Evolutionary conservation across 1,284 basidiomycete genomes (phyloP).

Genomic region (Apiotrichum sp.): DNA sequence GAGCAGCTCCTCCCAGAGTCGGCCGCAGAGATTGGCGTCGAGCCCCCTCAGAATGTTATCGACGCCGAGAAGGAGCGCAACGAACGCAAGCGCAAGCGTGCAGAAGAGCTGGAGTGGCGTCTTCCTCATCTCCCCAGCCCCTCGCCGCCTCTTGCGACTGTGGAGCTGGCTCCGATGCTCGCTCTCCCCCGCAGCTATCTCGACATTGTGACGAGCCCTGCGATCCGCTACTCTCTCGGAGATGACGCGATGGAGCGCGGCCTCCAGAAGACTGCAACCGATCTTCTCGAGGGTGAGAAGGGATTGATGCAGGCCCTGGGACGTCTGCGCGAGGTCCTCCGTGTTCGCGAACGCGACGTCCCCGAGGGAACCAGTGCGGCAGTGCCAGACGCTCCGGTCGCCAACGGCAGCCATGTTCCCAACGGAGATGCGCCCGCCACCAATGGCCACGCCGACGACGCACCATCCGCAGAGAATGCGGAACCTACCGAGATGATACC

Average conservation of each 20-base stretch:
- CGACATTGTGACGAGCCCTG: conserved; percentile 42
- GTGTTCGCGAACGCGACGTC: conserved; percentile 33
- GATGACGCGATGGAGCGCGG: conserved; percentile 45
- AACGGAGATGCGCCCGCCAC: conserved; percentile 6
- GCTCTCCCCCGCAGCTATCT: conserved; percentile 40
- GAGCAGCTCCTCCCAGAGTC: conserved; percentile 38
- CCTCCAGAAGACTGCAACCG: conserved; percentile 42
- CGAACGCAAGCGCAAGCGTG: conserved; percentile 25
- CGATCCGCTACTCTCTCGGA: conserved; percentile 45
- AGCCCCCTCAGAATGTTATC: conserved; percentile 30
- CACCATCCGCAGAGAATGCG: no score
- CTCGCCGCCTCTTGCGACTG: conserved; percentile 38
- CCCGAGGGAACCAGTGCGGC: conserved; percentile 12
- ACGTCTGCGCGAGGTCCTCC: conserved; percentile 35
- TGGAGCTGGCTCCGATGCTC: conserved; percentile 39
- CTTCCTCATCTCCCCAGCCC: conserved; percentile 42
- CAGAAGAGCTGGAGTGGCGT: conserved; percentile 24
- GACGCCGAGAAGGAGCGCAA: conserved; percentile 20
- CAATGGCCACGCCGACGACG: conserved; percentile 9
- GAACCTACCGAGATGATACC: conserved; percentile 17
- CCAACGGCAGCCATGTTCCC: conserved; percentile 1
- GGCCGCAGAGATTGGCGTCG: conserved; percentile 31
- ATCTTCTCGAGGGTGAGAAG: conserved; percentile 47
- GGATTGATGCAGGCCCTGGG: conserved; percentile 44
- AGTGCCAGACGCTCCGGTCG: not conserved